Percentiles rank a stretch among this genome's conserved stretches.
Evolutionary conservation across 2,329 filamentous ascomycete genomes (phyloP).

Genomic region (Calonectria fujianensis): DNA sequence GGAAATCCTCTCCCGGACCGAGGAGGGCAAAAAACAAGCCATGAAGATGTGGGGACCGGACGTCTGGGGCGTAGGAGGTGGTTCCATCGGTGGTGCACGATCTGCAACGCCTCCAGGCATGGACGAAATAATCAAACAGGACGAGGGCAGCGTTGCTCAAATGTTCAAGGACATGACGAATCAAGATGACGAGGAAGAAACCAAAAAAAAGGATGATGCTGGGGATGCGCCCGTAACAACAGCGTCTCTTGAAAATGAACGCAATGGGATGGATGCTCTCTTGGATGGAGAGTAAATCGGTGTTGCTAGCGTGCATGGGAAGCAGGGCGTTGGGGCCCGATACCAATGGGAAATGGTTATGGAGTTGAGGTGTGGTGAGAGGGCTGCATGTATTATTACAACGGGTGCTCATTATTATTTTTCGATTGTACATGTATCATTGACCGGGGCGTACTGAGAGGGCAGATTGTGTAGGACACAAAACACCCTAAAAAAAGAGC

Average conservation of each 20-base stretch:
- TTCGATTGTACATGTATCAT: conserved; percentile 42
- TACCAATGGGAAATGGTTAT: conserved; percentile 45
- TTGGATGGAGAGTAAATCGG: conserved; percentile 64
- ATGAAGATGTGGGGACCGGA: conserved; percentile 71
- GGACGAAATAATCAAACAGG: conserved; percentile 59
- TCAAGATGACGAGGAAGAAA: conserved; percentile 69
- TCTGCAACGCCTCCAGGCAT: conserved; percentile 55
- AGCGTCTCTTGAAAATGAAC: conserved; percentile 66
- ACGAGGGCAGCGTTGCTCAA: conserved; percentile 70
- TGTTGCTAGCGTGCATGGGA: conserved; percentile 35
- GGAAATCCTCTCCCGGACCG: conserved; percentile 71
- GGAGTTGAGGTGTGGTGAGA: conserved; percentile 48
- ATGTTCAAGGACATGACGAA: conserved; percentile 76
- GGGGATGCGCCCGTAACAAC: conserved; percentile 62
- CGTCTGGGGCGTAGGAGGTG: conserved; percentile 64
- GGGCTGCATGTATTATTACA: conserved; percentile 39
- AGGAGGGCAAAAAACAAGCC: conserved; percentile 69
- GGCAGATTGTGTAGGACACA: conserved; percentile 31
- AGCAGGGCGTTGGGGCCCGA: conserved; percentile 49
- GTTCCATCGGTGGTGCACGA: conserved; percentile 55
- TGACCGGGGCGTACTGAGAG: conserved; percentile 31
- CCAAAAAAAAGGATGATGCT: conserved; percentile 60
- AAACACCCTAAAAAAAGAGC: conserved; percentile 4
- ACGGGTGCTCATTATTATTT: conserved; percentile 37
- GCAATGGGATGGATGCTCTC: conserved; percentile 68